Evolutionary conservation across 148 eudicot species (phyloP), one percentile per base, ranked within the genome.

Genomic region (Cornus suecica): DNA sequence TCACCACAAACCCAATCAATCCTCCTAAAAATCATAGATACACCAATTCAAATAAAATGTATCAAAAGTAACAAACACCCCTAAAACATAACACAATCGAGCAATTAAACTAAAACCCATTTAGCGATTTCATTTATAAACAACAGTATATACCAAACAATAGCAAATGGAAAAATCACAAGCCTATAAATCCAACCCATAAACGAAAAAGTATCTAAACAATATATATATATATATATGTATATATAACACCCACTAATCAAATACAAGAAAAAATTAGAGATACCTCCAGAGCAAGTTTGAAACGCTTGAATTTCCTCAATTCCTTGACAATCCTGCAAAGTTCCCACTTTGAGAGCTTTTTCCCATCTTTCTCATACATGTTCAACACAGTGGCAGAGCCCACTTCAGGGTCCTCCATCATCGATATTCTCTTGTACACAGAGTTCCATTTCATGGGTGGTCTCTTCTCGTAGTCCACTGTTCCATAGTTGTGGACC

Each of bases 331-430:
- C 87, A 84, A 92, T 68, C 67, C 88, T 89, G 70, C 76, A 84
- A 81, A 94, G 89, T 74, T 94, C 97, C 98, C 97, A 94, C 67
- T 92, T 94, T 10, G 80, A 65, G n/a, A 92, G 52, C 63, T 20
- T 79, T 54, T 84, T 92, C 29, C 98, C 95, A 52, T 87, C 81
- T 41, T 83, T 90, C 63, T 90, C 95, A 77, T 71, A 70, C 86
- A 81, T 80, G 37, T 86, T 88, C 79, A 94, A 74, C 72, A 94
- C 83, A 73, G 74, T 70, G 45, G 83, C 83, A 30, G 90, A 84
- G n/a, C 84, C 87, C 70, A 72, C 18, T 24, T 85, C 78, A 8
- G 88, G 86, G 74, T 87, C 73, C 52, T 82, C 82, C 77, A 79
- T 52, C 10, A 65, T 25, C 5, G 89, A 84, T 76, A 94, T 77